Conservation (phyloP, 805 yeast genomes). For the Ogataea trehalophila region DNA sequence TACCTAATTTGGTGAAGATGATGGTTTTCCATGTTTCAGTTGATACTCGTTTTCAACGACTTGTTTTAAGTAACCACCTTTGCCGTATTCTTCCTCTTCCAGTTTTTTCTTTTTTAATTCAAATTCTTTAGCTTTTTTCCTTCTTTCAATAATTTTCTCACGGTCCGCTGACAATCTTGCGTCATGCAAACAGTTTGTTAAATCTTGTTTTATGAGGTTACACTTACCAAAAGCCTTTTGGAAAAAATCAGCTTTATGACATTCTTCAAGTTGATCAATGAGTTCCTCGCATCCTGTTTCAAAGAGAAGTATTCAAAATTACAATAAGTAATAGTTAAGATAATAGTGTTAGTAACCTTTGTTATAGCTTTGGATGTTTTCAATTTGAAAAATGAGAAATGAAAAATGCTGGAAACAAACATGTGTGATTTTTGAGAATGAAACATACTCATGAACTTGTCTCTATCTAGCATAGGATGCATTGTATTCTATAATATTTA, state of each 20-base stretch:
- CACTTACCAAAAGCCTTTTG: conserved; percentile 77
- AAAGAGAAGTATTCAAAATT: too few relatives aligned
- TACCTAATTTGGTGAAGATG: too few relatives aligned
- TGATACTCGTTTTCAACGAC: conserved; percentile 52
- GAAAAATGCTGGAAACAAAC: too few relatives aligned
- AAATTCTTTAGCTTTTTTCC: conserved; percentile 49
- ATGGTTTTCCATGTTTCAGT: conserved; percentile 5
- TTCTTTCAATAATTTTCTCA: conserved; percentile 47
- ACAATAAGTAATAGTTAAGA: too few relatives aligned
- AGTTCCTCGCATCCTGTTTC: conserved; percentile 64
- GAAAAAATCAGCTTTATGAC: conserved; percentile 69
- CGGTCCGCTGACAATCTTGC: conserved; percentile 64
- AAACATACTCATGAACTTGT: conserved; percentile 27
- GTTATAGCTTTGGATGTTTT: too few relatives aligned
- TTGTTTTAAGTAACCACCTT: conserved; percentile 62
- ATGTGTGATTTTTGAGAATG: too few relatives aligned
- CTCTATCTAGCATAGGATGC: conserved; percentile 31
- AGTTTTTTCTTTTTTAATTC: conserved; percentile 54
- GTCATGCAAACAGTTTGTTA: conserved; percentile 73
- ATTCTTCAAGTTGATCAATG: conserved; percentile 83
- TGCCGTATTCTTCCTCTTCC: conserved; percentile 79
- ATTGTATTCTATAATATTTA: conserved; percentile 21
- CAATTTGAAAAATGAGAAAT: too few relatives aligned
- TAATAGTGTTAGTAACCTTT: too few relatives aligned
- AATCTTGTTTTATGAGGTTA: conserved; percentile 75